Evolutionary conservation across 768 basidiomycete genomes (phyloP), one percentile per base, ranked within the genome.

Genomic region (Podaxis carcinomalis): DNA sequence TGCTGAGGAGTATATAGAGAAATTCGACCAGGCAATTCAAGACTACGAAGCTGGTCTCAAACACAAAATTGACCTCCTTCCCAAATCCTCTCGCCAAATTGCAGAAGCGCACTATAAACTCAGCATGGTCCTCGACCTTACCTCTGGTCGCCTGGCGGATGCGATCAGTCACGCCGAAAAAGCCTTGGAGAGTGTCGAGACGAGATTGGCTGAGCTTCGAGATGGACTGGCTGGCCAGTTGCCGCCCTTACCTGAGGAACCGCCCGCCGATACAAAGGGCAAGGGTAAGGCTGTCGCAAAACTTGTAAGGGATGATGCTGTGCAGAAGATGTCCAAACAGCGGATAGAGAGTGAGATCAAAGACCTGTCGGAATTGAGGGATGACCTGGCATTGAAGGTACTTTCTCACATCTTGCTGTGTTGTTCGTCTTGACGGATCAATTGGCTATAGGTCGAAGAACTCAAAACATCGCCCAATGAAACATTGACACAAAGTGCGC

Each of bases 31-130:
- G 74, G 95, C 95, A 0, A 91, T 95, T 56, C 81, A 81, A 19
- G 95, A 98, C 71, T 97, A 94, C 68, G 84, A 85, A 51, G 83
- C 86, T 0, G 92, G 89, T 2, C 84, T 95, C 9, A 73, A 76
- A 9, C 82, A 95, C 68, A 94, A 96, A 70, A 72, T 75, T 7
- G 77, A 83, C 7, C 77, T 95, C 36, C 83, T 97, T 4, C 90
- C 95, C 0, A 70, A 78, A n/a, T 90, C 90, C n/a, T 95, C 93
- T 3, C 89, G 95, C 47, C 92, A 95, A 66, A 88, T 97, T 65
- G 93, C 95, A 0, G 93, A 95, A 70, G 93, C 89, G 5, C 93
- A 97, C 72, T 97, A 94, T 71, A 95, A 95, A 70, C 82, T 98
- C 64, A 93, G 92, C 68, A 93, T 96, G 71, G 94, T 92, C 11